Conservation (phyloP, 371 early-diverging fungal species). For the Mucor irregularis region DNA sequence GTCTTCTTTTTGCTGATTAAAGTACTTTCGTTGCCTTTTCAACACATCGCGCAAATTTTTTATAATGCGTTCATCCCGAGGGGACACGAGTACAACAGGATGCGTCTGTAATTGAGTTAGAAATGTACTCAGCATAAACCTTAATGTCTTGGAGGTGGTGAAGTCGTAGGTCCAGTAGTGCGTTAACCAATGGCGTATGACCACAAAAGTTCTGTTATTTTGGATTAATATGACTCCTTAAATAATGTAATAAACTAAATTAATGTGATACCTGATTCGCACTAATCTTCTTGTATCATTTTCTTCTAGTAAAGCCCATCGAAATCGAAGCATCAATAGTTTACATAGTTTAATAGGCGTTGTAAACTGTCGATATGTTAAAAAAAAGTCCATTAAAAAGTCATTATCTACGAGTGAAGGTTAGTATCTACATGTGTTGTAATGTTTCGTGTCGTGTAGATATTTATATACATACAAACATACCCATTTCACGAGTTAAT, state of each 20-base stretch:
- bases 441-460: background rate
- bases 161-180: conserved; percentile 52
- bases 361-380: conserved; percentile 48
- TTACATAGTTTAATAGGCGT: conserved; percentile 51
- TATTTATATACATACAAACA: conserved; percentile 1
- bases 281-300: conserved; percentile 40
- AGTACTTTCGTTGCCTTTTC: conserved; percentile 42
- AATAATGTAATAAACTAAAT: background rate
- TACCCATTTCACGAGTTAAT: conserved; percentile 61
- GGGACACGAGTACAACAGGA: conserved; percentile 38
- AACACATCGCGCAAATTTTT: conserved; percentile 36
- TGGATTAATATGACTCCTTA: background rate
- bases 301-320: conserved; percentile 50
- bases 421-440: background rate
- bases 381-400: conserved; percentile 49
- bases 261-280: conserved; percentile 41
- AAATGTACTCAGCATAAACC: conserved; percentile 51
- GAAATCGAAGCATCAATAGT: conserved; percentile 46
- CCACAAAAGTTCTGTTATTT: conserved; percentile 49
- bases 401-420: conserved; percentile 36
- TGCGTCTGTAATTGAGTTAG: conserved; percentile 43
- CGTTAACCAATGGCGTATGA: conserved; percentile 51
- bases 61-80: conserved; percentile 48
- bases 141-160: conserved; percentile 37
- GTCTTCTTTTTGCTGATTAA: conserved; percentile 1